Conservation (phyloP, 2,329 filamentous ascomycete genomes). For the Graphium sp. region DNA sequence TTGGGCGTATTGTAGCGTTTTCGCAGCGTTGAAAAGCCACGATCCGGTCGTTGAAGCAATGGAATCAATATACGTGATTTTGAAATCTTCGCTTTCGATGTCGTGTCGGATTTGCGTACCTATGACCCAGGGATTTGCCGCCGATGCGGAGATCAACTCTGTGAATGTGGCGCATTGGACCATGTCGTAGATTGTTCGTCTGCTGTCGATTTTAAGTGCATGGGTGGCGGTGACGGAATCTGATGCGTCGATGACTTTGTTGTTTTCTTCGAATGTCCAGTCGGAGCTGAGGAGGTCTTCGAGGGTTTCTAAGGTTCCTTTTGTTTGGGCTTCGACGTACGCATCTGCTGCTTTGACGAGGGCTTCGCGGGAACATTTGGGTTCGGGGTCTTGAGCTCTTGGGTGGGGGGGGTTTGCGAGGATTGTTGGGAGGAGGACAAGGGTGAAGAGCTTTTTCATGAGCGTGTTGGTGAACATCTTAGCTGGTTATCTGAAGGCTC, state of each 20-base stretch:
- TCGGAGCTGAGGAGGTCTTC: conserved; percentile 15
- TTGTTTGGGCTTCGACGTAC: conserved; percentile 2
- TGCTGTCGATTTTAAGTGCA: conserved; percentile 16
- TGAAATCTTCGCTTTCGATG: conserved; percentile 6
- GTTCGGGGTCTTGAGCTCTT: background rate
- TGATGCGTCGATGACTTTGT: conserved; percentile 10
- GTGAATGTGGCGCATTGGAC: conserved; percentile 17
- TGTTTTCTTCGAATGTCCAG: conserved; percentile 27
- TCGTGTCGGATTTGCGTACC: conserved; percentile 16
- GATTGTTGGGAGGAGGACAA: background rate
- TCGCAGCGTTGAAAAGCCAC: conserved; percentile 19
- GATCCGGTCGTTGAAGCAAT: conserved; percentile 17
- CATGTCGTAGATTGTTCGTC: conserved; percentile 18
- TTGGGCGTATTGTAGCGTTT: conserved; percentile 15
- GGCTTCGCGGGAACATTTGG: conserved; percentile 2
- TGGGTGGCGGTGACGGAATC: conserved; percentile 14
- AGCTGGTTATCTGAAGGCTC: too few species aligned
- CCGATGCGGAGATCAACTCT: conserved; percentile 15
- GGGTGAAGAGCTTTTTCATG: too few species aligned
- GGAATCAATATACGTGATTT: conserved; percentile 11
- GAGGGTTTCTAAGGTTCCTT: conserved; percentile 1
- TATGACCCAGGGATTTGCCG: conserved; percentile 18
- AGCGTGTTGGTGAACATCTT: too few species aligned
- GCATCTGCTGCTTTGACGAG: conserved; percentile 3
- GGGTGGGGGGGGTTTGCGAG: background rate